Evolutionary conservation across 345 rosid genomes (phyloP).

Genomic region (Brassica juncea): DNA sequence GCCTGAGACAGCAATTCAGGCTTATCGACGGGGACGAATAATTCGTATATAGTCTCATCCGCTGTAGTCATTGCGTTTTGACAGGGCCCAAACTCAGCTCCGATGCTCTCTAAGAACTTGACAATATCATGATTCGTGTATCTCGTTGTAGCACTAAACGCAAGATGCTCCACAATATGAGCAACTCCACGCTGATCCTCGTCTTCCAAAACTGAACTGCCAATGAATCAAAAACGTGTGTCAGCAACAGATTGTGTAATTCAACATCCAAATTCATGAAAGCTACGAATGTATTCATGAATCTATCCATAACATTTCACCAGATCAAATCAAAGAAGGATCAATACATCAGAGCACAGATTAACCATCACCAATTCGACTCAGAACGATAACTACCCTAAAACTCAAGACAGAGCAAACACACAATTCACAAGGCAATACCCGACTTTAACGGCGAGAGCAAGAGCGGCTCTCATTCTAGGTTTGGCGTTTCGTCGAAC

Average conservation of each 20-base stretch:
- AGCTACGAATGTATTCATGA: conserved; percentile 3
- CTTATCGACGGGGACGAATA: conserved; percentile 89
- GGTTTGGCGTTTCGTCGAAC: conserved; percentile 88
- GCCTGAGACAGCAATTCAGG: conserved; percentile 68
- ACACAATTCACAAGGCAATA: conserved; percentile 34
- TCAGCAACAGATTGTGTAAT: conserved; percentile 38
- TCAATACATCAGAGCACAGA: conserved; percentile 7
- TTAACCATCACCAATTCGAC: conserved; percentile 21
- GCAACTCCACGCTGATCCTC: conserved; percentile 96
- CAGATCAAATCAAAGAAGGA: conserved; percentile 30
- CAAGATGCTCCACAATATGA: conserved; percentile 93
- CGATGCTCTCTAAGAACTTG: conserved; percentile 87
- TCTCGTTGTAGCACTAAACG: conserved; percentile 82
- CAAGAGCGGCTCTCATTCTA: conserved; percentile 83
- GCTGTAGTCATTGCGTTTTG: conserved; percentile 92
- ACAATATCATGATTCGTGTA: conserved; percentile 90
- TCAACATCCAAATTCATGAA: conserved; percentile 1
- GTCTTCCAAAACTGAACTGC: conserved; percentile 99
- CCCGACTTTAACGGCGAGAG: conserved; percentile 91
- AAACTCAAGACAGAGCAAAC: background rate
- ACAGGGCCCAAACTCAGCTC: conserved; percentile 96
- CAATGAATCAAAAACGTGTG: conserved; percentile 44
- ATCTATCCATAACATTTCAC: background rate
- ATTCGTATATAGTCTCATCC: conserved; percentile 86
- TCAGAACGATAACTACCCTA: background rate